phyloP scores from a whole-genome alignment of 2,329 filamentous ascomycete genomes.

The Nothophaeocryptopus gaeumannii region DNA sequence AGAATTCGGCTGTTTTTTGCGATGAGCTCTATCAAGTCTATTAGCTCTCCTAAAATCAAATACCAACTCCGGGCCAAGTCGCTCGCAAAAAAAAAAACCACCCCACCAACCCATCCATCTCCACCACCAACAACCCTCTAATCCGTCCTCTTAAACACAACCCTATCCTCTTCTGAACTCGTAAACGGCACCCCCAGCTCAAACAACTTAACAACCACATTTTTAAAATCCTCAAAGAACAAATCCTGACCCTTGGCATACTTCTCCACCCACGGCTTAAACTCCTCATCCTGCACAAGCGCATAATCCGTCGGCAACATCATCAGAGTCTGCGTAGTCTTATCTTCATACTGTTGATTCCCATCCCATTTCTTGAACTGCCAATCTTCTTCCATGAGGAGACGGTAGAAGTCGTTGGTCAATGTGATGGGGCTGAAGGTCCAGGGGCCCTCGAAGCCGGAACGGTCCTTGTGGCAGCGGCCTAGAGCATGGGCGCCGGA shows the following conservation, averaged over 20 bases:
- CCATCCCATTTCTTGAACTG: constrained; percentile 86
- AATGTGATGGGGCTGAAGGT: constrained; percentile 86
- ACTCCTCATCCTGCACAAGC: constrained; percentile 81
- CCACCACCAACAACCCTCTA: constrained; percentile 11
- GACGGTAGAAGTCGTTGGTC: constrained; percentile 91
- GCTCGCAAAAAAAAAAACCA: too few species aligned
- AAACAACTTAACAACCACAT: constrained; percentile 76
- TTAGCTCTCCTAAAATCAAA: too few species aligned
- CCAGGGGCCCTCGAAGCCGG: constrained; percentile 86
- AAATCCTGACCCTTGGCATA: constrained; percentile 87
- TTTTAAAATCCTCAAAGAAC: constrained; percentile 92
- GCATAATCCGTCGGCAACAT: constrained; percentile 94
- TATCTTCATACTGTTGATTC: constrained; percentile 86
- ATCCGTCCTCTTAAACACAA: constrained; percentile 46
- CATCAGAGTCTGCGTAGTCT: constrained; percentile 84
- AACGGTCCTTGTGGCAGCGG: constrained; percentile 84
- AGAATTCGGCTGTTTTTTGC: too few species aligned
- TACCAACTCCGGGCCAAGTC: too few species aligned
- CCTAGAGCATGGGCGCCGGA: constrained; percentile 82
- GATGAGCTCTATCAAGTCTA: too few species aligned
- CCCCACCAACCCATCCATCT: not conserved
- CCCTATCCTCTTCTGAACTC: constrained; percentile 45
- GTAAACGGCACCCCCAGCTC: constrained; percentile 91
- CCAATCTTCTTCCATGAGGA: constrained; percentile 92
- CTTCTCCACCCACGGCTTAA: constrained; percentile 74